Conservation (phyloP, 2,329 filamentous ascomycete species). For the Mollisia scopiformis region DNA sequence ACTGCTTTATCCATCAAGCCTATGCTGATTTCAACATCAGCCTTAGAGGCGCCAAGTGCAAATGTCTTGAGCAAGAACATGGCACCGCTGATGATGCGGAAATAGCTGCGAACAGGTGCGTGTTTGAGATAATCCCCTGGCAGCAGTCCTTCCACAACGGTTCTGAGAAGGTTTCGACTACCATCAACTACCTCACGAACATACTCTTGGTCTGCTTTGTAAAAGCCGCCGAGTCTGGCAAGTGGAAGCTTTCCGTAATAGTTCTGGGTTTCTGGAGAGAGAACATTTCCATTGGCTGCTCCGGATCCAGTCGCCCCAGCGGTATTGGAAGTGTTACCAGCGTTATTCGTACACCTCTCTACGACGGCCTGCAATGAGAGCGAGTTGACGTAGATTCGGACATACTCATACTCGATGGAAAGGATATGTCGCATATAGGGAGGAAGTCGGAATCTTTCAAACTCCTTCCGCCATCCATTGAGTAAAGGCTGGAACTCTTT, state of each 20-base stretch:
- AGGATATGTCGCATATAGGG: conserved; percentile 75
- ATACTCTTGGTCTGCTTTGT: conserved; percentile 70
- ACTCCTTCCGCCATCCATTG: conserved; percentile 77
- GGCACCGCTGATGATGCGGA: conserved; percentile 82
- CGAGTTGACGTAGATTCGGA: conserved; percentile 92
- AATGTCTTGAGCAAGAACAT: conserved; percentile 88
- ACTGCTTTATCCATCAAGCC: conserved; percentile 76
- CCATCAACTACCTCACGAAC: conserved; percentile 78
- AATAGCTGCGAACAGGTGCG: conserved; percentile 82
- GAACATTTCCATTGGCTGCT: conserved; percentile 41
- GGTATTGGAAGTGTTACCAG: conserved; percentile 45
- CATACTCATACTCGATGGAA: conserved; percentile 94
- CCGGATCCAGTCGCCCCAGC: conserved; percentile 40
- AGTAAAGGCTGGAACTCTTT: conserved; percentile 81
- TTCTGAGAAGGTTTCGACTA: conserved; percentile 74
- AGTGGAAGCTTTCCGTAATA: conserved; percentile 67
- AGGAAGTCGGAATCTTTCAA: conserved; percentile 75
- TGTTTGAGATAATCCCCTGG: conserved; percentile 79
- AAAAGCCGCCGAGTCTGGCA: conserved; percentile 65
- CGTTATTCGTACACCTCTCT: conserved; percentile 84
- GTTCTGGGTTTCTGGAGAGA: conserved; percentile 67
- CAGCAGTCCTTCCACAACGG: conserved; percentile 76
- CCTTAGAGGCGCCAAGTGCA: conserved; percentile 76
- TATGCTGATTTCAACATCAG: conserved; percentile 76
- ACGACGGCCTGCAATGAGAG: conserved; percentile 93